Base-by-base conservation (phyloP, 106 monocot species). In the Dactylorhiza incarnata region DNA sequence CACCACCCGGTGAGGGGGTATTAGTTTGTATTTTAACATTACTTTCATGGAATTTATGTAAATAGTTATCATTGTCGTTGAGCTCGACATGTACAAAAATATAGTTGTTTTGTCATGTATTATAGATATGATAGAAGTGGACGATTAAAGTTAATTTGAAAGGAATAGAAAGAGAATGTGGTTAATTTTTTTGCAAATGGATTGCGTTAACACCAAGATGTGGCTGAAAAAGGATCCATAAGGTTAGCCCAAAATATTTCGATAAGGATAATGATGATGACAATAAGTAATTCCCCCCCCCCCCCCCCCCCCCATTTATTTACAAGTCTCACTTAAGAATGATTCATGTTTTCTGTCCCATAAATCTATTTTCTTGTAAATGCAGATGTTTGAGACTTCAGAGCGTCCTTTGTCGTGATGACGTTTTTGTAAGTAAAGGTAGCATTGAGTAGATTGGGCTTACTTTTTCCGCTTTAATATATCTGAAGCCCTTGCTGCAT, bases 341-440 rank as follows among this genome's bases (percentile, higher is more conserved):
- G 65, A 13, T 29, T 4, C 25, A 29, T 65, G 58, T 22, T 26
- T 65, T 65, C 4, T 29, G 65, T 65, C 24, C 26, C 29, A 0
- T 65, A 26, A 69, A 17, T 45, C 7, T 45, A 12, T 69, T 69
- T 69, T 69, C 29, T 45, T 46, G 44, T 17, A 69, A 69, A 46
- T 72, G 72, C 72, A 72, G 72, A 24, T 48, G 22, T 49, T 0
- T 72, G 49, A 72, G 23, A 72, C 72, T 72, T 24, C 72, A 72
- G 16, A 23, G 48, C 49, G 49, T 72, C 5, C 48, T 72, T 49
- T 72, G 72, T n/a, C 43, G n/a, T 49, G 72, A 72, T 22, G 49
- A 49, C 49, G 14, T 72, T 48, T 12, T 22, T 23, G 72, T 72
- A 72, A 72, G 49, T 72, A 44, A 45, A 46, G 14, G 17, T 46